Base-by-base conservation (phyloP, 2,329 filamentous ascomycete species). In the Rhynchosporium secalis region DNA sequence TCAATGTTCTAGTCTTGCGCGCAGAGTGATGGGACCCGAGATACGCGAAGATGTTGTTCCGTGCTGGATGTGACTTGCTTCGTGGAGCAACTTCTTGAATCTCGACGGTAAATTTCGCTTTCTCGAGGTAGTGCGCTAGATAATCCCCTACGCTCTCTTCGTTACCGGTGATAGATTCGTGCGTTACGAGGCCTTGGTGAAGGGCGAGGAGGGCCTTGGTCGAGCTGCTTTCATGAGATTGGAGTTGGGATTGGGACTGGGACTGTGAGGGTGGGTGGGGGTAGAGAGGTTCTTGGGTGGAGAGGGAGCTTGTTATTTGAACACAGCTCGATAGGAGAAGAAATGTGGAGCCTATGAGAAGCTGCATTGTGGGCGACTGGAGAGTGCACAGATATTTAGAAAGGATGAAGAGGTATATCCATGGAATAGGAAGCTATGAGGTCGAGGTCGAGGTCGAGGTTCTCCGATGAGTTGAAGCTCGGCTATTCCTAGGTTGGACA, bases 31-130 rank as follows among this genome's bases (percentile, higher is more conserved):
- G 33, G 9, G 33, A 36, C 33, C 81, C 81, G 7, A 73, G 52
- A 72, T 85, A 88, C 2, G 88, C 88, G 55, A 86, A 80, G 63
- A 91, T 76, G 68, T 91, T 91, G 75, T 84, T 60, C 8, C 72
- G 68, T 1, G 62, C 52, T 2, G 49, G 28, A 3, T 45, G 59
- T 3, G 49, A 54, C 4, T 48, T 48, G 10, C 63, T 54, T 6
- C 56, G 52, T 38, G 73, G 70, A 10, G 69, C 70, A 12, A 80
- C 75, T 38, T 73, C 72, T 70, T 89, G 86, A 62, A 80, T 82
- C 68, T 88, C 81, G 38, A 89, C 86, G 0, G 80, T 84, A 75
- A 88, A 89, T 68, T 83, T 80, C 63, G 82, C 80, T 3, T 76
- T 72, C 62, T 80, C 69, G 3, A 91, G 80, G 68, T 86, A 88